A percentile compares a stretch with the other conserved stretches of the same genome.
phyloP scores from a whole-genome alignment of 257 asterid species.

The Lithospermum erythrorhizon region DNA sequence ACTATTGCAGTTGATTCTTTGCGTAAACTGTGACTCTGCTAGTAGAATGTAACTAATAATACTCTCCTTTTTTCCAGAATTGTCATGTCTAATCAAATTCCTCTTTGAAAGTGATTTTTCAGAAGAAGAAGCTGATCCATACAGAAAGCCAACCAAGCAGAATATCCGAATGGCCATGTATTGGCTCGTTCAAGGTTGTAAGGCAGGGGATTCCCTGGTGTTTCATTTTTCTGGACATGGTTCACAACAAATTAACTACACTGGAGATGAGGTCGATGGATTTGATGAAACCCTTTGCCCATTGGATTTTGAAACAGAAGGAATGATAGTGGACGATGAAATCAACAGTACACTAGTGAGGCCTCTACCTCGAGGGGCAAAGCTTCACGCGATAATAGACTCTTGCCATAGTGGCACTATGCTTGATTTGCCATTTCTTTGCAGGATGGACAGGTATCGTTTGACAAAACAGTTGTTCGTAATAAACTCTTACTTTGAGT shows the following conservation, averaged over 20 bases:
- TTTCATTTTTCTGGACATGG: constrained; percentile 63
- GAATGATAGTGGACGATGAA: constrained; percentile 49
- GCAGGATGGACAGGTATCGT: constrained; percentile 42
- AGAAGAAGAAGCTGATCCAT: constrained; percentile 39
- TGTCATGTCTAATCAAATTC: too few species aligned
- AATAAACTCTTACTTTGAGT: too few species aligned
- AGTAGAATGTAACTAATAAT: too few species aligned
- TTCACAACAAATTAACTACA: constrained; percentile 25
- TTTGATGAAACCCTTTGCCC: constrained; percentile 50
- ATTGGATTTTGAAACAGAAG: constrained; percentile 35
- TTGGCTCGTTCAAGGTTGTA: constrained; percentile 55
- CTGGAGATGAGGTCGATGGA: constrained; percentile 47
- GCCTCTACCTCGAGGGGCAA: constrained; percentile 46
- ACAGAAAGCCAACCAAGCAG: constrained; percentile 37
- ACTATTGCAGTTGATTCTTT: too few species aligned
- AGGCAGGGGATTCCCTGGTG: constrained; percentile 48
- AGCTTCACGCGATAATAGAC: constrained; percentile 46
- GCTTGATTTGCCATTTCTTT: constrained; percentile 45
- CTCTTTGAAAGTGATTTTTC: neutral
- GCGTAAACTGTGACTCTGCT: too few species aligned
- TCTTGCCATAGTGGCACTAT: constrained; percentile 60
- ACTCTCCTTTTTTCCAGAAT: too few species aligned
- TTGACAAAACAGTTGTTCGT: too few species aligned
- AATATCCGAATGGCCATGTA: constrained; percentile 42
- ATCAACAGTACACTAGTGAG: constrained; percentile 44